Base-by-base conservation (phyloP, 1,284 basidiomycete genomes). In the Porogramme epimiltina region DNA sequence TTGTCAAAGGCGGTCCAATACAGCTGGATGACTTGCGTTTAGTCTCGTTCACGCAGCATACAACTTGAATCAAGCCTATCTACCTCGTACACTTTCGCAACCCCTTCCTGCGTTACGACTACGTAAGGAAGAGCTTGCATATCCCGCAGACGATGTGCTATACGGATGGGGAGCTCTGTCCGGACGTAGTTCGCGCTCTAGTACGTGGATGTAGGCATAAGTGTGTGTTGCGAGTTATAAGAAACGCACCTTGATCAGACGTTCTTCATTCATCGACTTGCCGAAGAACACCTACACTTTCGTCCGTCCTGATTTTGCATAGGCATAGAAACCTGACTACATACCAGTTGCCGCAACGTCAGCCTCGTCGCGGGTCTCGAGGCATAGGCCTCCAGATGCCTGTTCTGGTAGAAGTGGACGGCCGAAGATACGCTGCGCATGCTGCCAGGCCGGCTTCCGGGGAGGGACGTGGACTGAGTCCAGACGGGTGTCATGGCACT, bases 131-230 rank as follows among this genome's bases (percentile, higher is more conserved):
- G 73, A 2, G 85, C 75, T 71, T 96, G 93, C 60, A 96, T 76
- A 64, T 96, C 93, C 52, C 91, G 82, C 54, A 96, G 75, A 39
- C 94, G 81, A 68, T 95, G 93, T 3, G 93, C 89, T 66, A 96
- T 89, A 42, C 93, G 83, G 15, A 94, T 85, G 13, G 94, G 91
- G 8, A 96, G 73, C 66, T 96, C 94, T 13, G 89, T 88, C 42
- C 93, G 84, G 28, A 96, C 90, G 70, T 94, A 93, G 69, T 95
- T 94, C 56, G 90, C 92, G 56, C 87, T 90, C 90, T 92, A 54
- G 37, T 42, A 48, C 23, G 37, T 51, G 37, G 16, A 13, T 2
- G 15, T 39, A 15, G n/a, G 3, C 22, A 28, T 20, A 8, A 3
- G 23, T 19, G 18, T 6, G 5, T 22, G 18, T n/a, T 46, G 34